phyloP scores from a whole-genome alignment of 768 basidiomycete genomes.

The Amanita phalloides region DNA sequence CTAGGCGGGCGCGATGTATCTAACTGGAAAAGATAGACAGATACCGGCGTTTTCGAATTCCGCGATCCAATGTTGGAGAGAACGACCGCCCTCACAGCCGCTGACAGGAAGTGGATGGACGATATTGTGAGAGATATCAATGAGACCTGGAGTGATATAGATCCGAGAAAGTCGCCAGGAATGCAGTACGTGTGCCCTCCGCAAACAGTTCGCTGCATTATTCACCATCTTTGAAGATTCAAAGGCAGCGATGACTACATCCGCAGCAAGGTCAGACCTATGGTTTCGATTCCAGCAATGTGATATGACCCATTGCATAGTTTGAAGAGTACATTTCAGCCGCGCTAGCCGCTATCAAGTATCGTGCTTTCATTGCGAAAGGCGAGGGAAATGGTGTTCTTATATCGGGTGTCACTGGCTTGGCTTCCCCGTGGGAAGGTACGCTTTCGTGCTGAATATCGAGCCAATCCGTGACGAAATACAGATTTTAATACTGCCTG shows the following conservation, averaged over 20 bases:
- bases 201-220: background rate
- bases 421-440: constrained; percentile 7
- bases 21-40: constrained; percentile 48
- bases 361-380: constrained; percentile 74
- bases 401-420: constrained; percentile 55
- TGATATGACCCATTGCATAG: constrained; percentile 18
- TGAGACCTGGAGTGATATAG: constrained; percentile 61
- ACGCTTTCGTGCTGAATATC: background rate
- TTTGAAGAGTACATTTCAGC: constrained; percentile 94
- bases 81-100: constrained; percentile 71
- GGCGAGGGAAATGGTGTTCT: constrained; percentile 51
- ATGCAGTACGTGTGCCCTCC: constrained; percentile 46
- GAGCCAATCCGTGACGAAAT: constrained; percentile 27
- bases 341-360: constrained; percentile 82
- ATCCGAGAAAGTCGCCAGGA: constrained; percentile 40
- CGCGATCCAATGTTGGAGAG: constrained; percentile 73
- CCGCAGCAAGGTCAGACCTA: constrained; percentile 62
- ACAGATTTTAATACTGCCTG: constrained; percentile 82
- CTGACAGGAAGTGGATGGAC: constrained; percentile 97
- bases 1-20: background rate
- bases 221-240: constrained; percentile 40
- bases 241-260: constrained; percentile 96
- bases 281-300: background rate
- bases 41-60: constrained; percentile 81
- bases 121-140: constrained; percentile 85